Evolutionary conservation across 257 asterid genomes (phyloP), one percentile per base, ranked within the genome.

Genomic region (Linderniella brevidens): DNA sequence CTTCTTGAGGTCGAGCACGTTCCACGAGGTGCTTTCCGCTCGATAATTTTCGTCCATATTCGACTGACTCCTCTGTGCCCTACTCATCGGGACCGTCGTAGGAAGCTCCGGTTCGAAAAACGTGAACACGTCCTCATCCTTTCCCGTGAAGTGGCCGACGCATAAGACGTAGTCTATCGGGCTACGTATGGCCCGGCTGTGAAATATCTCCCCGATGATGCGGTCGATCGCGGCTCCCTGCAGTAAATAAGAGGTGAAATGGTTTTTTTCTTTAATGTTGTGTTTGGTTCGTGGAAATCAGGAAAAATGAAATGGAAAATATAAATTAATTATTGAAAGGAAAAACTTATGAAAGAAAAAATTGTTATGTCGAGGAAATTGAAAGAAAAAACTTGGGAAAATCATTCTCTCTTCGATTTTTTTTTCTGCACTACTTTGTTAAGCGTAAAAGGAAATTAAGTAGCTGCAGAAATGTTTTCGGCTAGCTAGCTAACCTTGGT

Each of bases 201-300:
- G 97, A 66, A 88, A 79, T n/a, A 88, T 80, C 62, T 88, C 97
- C 18, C 93, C 95, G 32, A 88, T 56, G 47, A 88, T 88, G 37
- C 97, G 68, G 58, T 88, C 97, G 38, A 88, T 88, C 14, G 97
- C 97, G 56, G 94, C 97, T 42, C 97, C 97, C 95, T 87, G 67
- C 17, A 15, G 3, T 25, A 25, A 6, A 25, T 25, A 2, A 25
- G n/a, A 25, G 32, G 6, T 2, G 32, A 25, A 2, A 6, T 25
- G 32, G 3, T 25, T 25, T 25, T 25, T 25, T 25, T 25, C 3
- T 25, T 15, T 9, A 50, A n/a, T n/a, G n/a, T n/a, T n/a, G n/a
- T n/a, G n/a, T n/a, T n/a, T n/a, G n/a, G n/a, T n/a, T n/a, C n/a
- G n/a, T n/a, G 13, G 18, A 11, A 32, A 11, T 0, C 0, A 20